These are phyloP conservation scores for Globisporangium heterothallicum DNA, from an alignment of 352 stramenopile genomes.

Conservation along the genomic window DNA sequence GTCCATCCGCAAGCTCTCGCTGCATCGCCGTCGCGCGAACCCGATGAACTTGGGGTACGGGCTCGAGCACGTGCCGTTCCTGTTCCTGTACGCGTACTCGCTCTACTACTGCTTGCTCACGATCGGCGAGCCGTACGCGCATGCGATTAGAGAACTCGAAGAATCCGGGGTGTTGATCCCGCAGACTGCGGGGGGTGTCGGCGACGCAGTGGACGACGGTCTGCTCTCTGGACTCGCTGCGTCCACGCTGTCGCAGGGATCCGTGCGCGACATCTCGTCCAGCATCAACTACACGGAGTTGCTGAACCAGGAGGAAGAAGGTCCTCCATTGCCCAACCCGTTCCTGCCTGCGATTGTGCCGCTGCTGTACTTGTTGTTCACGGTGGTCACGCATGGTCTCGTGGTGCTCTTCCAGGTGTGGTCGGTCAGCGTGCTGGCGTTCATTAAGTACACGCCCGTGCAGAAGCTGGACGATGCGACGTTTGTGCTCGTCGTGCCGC, in stretches of 20 bases:
- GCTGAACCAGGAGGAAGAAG: conserved; percentile 47
- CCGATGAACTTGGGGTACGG: conserved; percentile 56
- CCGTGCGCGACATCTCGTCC: conserved; percentile 45
- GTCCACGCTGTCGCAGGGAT: conserved; percentile 62
- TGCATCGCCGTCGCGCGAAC: conserved; percentile 55
- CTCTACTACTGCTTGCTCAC: conserved; percentile 67
- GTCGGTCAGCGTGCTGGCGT: conserved; percentile 71
- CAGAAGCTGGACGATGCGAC: conserved; percentile 49
- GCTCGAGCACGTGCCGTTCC: conserved; percentile 64
- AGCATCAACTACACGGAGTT: conserved; percentile 60
- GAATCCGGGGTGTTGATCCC: conserved; percentile 47
- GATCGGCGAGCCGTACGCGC: conserved; percentile 59
- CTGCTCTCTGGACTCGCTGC: conserved; percentile 53
- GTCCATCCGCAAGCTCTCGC: conserved; percentile 60
- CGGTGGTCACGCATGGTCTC: conserved; percentile 78
- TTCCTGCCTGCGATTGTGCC: conserved; percentile 89
- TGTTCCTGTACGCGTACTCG: conserved; percentile 64
- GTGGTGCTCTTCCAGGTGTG: conserved; percentile 88
- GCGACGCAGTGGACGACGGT: conserved; percentile 27
- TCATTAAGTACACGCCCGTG: conserved; percentile 84
- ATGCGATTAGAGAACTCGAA: conserved; percentile 70
- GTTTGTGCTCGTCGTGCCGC: conserved; percentile 78
- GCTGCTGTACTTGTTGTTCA: conserved; percentile 78
- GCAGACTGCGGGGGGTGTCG: conserved; percentile 16
- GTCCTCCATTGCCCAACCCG: conserved; percentile 80